phyloP scores from a whole-genome alignment of 805 yeast genomes.

The Candida pseudoglaebosa region DNA sequence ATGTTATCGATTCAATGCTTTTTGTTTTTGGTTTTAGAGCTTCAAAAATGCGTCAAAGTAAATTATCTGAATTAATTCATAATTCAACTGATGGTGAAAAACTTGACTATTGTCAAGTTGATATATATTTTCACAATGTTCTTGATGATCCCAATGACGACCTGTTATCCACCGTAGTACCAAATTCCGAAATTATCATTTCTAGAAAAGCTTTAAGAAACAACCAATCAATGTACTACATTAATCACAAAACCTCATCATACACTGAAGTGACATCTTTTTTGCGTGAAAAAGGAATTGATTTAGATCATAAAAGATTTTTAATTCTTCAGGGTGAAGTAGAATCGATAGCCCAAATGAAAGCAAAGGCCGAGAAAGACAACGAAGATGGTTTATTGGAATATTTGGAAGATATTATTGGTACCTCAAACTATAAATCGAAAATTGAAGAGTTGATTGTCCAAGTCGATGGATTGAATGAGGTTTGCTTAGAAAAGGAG shows the following conservation, averaged over 20 bases:
- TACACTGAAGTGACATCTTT: conserved; percentile 76
- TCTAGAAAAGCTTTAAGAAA: conserved; percentile 76
- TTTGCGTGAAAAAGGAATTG: conserved; percentile 80
- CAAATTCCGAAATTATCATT: conserved; percentile 61
- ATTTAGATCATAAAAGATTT: conserved; percentile 90
- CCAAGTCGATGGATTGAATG: conserved; percentile 72
- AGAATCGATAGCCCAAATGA: conserved; percentile 98
- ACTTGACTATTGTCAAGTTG: conserved; percentile 79
- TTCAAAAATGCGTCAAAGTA: conserved; percentile 92
- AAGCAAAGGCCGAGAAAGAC: conserved; percentile 90
- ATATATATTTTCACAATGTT: conserved; percentile 80
- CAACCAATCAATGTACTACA: conserved; percentile 72
- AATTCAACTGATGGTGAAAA: conserved; percentile 65
- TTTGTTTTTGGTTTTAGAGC: conserved; percentile 98
- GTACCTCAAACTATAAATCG: conserved; percentile 80
- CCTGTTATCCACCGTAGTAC: conserved; percentile 27
- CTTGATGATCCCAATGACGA: conserved; percentile 46
- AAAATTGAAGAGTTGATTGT: conserved; percentile 62
- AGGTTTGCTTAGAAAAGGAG: conserved; percentile 75
- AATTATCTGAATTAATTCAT: conserved; percentile 88
- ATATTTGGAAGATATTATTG: conserved; percentile 94
- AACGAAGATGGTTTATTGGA: conserved; percentile 92
- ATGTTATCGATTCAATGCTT: conserved; percentile 92
- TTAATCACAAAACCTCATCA: conserved; percentile 65
- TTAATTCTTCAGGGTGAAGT: conserved; percentile 97